Conservation (phyloP, 116 monocot genomes). For the Iris pallida region DNA sequence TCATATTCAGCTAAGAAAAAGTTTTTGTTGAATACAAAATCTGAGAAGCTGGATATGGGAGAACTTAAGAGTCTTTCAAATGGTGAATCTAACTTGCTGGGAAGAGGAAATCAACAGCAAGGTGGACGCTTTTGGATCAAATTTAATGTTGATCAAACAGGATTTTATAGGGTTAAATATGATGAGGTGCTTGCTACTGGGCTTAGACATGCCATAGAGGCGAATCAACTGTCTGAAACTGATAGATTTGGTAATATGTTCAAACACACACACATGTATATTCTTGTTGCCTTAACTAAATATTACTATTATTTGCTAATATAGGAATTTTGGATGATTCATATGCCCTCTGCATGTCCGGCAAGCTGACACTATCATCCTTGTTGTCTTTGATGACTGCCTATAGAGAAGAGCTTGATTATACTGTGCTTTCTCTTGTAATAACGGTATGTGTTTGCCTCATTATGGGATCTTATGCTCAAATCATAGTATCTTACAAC, state of each 20-base stretch:
- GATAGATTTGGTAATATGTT: constrained; percentile 82
- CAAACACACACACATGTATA: background rate
- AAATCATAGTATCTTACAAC: constrained; percentile 7
- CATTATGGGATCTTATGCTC: background rate
- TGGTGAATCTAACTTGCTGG: constrained; percentile 8
- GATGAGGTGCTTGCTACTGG: constrained; percentile 67
- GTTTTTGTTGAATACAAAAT: constrained; percentile 59
- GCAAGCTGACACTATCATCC: constrained; percentile 26
- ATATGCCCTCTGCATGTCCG: constrained; percentile 23
- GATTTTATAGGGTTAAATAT: constrained; percentile 93
- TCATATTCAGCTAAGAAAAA: constrained; percentile 66
- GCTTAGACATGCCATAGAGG: constrained; percentile 70
- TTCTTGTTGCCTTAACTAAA: background rate
- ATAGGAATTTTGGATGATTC: constrained; percentile 27
- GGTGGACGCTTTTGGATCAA: constrained; percentile 57
- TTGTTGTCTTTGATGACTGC: constrained; percentile 26
- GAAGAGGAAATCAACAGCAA: constrained; percentile 18
- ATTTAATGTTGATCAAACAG: constrained; percentile 86
- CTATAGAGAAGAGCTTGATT: constrained; percentile 28
- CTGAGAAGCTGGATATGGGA: constrained; percentile 42
- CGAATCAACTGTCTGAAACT: constrained; percentile 56
- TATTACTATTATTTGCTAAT: constrained; percentile 10
- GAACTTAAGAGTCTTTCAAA: constrained; percentile 27
- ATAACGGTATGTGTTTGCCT: constrained; percentile 21
- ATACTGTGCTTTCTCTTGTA: constrained; percentile 28